Conservation (phyloP, 2,329 filamentous ascomycete genomes). For the Penicillium sp. region DNA sequence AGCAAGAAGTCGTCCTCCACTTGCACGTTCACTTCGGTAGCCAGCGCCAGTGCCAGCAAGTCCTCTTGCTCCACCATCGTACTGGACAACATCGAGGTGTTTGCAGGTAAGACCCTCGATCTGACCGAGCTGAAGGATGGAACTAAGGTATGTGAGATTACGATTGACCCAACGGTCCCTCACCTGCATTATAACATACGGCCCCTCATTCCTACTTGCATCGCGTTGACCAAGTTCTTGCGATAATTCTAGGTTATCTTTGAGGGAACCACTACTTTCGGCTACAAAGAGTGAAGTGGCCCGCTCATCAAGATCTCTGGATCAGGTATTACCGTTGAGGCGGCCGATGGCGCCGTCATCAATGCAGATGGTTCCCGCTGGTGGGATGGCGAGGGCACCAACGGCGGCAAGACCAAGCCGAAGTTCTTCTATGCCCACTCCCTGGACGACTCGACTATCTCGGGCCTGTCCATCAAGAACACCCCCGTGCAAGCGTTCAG, state of each 20-base stretch:
- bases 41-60: constrained; percentile 51
- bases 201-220: too few relatives aligned
- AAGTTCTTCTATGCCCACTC: constrained; percentile 60
- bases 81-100: constrained; percentile 58
- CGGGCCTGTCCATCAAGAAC: constrained; percentile 37
- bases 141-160: constrained; percentile 44
- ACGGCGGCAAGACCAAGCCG: constrained; percentile 60
- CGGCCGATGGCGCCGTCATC: constrained; percentile 1
- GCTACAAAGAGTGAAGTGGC: constrained; percentile 2
- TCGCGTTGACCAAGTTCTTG: too few relatives aligned
- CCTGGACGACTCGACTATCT: constrained; percentile 36
- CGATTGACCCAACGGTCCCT: too few relatives aligned
- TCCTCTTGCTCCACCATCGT: constrained; percentile 56
- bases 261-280: constrained; percentile 5
- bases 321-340: constrained; percentile 18
- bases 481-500: constrained; percentile 42
- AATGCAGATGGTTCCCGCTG: constrained; percentile 2
- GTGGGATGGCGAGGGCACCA: constrained; percentile 51
- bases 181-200: too few relatives aligned
- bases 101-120: constrained; percentile 61
- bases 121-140: constrained; percentile 56
- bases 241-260: neutral
- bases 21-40: constrained; percentile 59
- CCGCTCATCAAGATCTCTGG: constrained; percentile 2
- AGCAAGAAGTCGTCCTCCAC: constrained; percentile 19